Conservation (phyloP, 2,329 filamentous ascomycete genomes). For the Paecilomyces variotii region DNA sequence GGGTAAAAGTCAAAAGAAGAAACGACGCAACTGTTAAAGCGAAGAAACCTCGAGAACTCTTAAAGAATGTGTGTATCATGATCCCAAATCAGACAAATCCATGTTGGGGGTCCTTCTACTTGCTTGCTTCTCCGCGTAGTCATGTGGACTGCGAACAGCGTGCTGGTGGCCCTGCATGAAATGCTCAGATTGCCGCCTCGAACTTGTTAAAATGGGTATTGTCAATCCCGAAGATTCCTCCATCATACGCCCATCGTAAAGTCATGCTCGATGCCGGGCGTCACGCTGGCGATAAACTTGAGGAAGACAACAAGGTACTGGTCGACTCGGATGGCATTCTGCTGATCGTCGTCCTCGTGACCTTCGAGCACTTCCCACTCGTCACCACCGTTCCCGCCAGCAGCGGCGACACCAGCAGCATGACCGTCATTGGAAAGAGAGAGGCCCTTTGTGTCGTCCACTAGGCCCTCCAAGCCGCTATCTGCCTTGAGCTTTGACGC, state of each 20-base stretch:
- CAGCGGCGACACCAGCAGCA: conserved; percentile 27
- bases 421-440: conserved; percentile 45
- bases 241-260: conserved; percentile 87
- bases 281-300: conserved; percentile 77
- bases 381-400: conserved; percentile 41
- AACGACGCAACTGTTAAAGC: not conserved
- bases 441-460: conserved; percentile 65
- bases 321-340: conserved; percentile 42
- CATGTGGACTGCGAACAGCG: not conserved
- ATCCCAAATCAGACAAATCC: not conserved
- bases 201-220: not conserved
- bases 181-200: not conserved
- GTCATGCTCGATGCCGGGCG: conserved; percentile 93
- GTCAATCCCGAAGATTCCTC: not conserved
- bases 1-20: not conserved
- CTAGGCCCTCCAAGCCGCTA: conserved; percentile 72
- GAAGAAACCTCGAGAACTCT: not conserved
- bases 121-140: not conserved
- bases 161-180: not conserved
- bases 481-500: conserved; percentile 38
- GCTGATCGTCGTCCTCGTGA: conserved; percentile 38
- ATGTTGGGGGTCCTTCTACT: not conserved
- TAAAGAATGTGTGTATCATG: not conserved
- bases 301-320: conserved; percentile 46
- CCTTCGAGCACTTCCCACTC: conserved; percentile 58